Percentiles rank a stretch among this genome's conserved stretches.
Evolutionary conservation across 768 basidiomycete genomes (phyloP).

Genomic region (Termitomyces sp.): DNA sequence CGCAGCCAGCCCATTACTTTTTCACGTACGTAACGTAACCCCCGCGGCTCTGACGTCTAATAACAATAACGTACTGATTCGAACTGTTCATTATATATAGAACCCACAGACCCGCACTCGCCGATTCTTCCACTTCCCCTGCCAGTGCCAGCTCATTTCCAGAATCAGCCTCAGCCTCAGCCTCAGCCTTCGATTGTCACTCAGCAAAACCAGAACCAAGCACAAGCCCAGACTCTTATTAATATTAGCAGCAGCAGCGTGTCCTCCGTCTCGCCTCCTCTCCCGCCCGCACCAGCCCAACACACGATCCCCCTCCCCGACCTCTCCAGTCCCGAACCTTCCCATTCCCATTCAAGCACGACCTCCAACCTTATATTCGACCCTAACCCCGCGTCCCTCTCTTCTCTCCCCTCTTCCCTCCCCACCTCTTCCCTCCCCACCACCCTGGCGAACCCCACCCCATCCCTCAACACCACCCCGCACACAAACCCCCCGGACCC

Average conservation of each 20-base stretch:
- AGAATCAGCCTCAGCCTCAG: neutral
- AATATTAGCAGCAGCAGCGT: neutral
- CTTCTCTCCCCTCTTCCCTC: too few relatives aligned
- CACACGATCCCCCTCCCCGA: conserved; percentile 34
- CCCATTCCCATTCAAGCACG: neutral
- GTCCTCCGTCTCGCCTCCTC: conserved; percentile 13
- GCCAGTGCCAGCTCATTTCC: too few relatives aligned
- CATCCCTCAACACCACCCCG: neutral
- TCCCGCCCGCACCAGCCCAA: conserved; percentile 30
- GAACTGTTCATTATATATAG: neutral
- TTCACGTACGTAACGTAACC: neutral
- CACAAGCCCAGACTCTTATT: conserved; percentile 4
- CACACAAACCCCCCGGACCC: neutral
- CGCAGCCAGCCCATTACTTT: neutral
- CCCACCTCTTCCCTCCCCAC: too few relatives aligned
- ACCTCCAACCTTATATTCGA: neutral
- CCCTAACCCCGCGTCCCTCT: neutral
- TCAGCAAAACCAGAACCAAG: neutral
- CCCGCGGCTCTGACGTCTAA: too few relatives aligned
- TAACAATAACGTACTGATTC: too few relatives aligned
- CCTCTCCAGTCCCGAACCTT: conserved; percentile 16
- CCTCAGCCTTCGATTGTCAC: neutral
- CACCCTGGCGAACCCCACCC: too few relatives aligned
- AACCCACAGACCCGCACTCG: neutral
- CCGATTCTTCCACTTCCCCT: neutral